Base-by-base conservation (phyloP, 1,284 basidiomycete genomes). In the Hortiboletus rubellus region DNA sequence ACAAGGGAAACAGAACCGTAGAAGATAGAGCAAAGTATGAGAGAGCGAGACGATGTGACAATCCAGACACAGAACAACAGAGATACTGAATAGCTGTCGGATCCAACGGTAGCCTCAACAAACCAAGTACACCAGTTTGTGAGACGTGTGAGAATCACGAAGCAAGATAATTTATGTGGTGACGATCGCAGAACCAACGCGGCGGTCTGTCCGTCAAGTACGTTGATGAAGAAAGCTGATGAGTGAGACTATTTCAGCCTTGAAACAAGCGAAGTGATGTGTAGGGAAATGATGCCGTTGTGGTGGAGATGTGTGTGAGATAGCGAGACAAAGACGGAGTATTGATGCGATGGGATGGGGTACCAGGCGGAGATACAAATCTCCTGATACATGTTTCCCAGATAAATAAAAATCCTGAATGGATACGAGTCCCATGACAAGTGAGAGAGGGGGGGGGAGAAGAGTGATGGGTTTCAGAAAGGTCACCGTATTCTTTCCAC, bases 361-460 rank as follows among this genome's bases (percentile, higher is more conserved):
- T 67, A 64, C 68, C 62, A 51, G 53, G 41, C 37, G 57, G 64
- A 68, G 66, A 61, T 49, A 50, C 44, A 57, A 15, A 43, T 63
- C 67, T 63, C 61, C 65, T 59, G 60, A 62, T 72, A 67, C 68
- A 72, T 60, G 42, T 53, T 27, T 57, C 65, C 60, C 69, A 51
- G 70, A 70, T 69, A 72, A 72, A 69, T 72, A 72, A 55, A 68
- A 66, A 60, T 71, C 67, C 67, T 61, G 59, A 56, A 52, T 57
- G 62, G 63, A 63, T 57, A 60, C 56, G 53, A 68, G 65, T 71
- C 70, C 70, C 69, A 55, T 62, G 57, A 64, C 59, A 59, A 64
- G 61, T 54, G 53, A 56, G 67, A 64, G 51, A 65, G 50, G 50
- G 30, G 54, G 36, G 46, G 27, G 46, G 31, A 62, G 33, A 62